Base-by-base conservation (phyloP, 2,329 filamentous ascomycete species). In the Hypoxylon sp. region DNA sequence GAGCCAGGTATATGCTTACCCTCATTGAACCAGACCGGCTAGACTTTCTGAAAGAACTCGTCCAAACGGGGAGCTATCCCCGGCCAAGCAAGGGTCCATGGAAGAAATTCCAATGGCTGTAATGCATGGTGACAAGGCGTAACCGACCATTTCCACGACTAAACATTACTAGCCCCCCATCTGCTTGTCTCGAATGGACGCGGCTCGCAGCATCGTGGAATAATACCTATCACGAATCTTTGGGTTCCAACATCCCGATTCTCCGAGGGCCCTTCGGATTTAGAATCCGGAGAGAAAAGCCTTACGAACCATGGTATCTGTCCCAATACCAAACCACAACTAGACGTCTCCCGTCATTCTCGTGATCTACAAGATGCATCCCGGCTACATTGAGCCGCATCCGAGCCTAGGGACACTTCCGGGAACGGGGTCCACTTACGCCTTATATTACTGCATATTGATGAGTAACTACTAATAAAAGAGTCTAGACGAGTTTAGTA, bases 361-460 rank as follows among this genome's bases (percentile, higher is more conserved):
- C 56, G 57, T 67, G 60, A 66, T 65, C 51, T 65, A 32, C 61
- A 53, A 17, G 50, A 44, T 51, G 50, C 44, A 63, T 27, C 17
- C 55, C 50, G 56, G 68, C 35, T 68, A 62, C 65, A 53, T 56
- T 65, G 68, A 70, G 68, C 68, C 68, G 68, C 68, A 70, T 57
- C 65, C 65, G 54, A 63, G 48, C 39, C 47, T 37, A 68, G 51
- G 29, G 50, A 35, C 48, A 47, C 19, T 55, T 52, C 46, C 11
- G 48, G 62, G 54, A 63, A 63, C 39, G 24, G 57, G 32, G 15
- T 31, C 24, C 19, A 52, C 39, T 24, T 47, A 56, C 47, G 31
- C 52, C 51, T 29, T 44, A 27, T 27, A 19, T 50, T 48, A 35
- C n/a, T 32, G 11, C 24, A 39, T 35, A 46, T 29, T 17, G 19